These are phyloP conservation scores for Pythium apleroticum DNA, from an alignment of 352 stramenopile species.

Conservation along the genomic window DNA sequence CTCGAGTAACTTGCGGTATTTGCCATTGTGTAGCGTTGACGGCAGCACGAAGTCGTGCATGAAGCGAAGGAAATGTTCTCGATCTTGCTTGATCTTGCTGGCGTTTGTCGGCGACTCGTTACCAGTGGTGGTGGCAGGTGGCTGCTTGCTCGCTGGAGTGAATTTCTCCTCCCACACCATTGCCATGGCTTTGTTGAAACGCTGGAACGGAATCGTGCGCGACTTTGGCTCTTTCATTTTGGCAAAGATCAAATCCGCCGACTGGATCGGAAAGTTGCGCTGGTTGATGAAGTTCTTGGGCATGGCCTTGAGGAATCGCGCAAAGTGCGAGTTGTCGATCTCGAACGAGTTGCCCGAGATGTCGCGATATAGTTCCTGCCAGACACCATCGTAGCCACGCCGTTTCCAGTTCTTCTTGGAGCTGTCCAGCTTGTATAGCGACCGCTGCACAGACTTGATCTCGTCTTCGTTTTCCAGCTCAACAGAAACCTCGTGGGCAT, in stretches of 20 bases:
- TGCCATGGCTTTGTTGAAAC: conserved; percentile 63
- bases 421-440: conserved; percentile 41
- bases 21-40: conserved; percentile 54
- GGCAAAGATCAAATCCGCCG: conserved; percentile 59
- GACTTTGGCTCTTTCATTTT: conserved; percentile 80
- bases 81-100: conserved; percentile 21
- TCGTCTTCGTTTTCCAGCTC: conserved; percentile 15
- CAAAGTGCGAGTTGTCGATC: conserved; percentile 70
- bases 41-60: conserved; percentile 68
- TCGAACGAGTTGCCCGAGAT: conserved; percentile 43
- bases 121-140: neutral
- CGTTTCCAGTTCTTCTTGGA: conserved; percentile 44
- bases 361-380: conserved; percentile 64
- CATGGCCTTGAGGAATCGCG: conserved; percentile 60
- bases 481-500: conserved; percentile 8
- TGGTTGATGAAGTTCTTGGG: conserved; percentile 63
- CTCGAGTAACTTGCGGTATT: conserved; percentile 54
- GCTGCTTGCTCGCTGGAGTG: neutral
- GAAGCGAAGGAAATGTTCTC: conserved; percentile 50
- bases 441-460: conserved; percentile 34
- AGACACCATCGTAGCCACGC: conserved; percentile 61
- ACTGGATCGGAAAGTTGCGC: conserved; percentile 53
- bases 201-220: conserved; percentile 51
- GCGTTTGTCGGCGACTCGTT: neutral
- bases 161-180: conserved; percentile 71